Evolutionary conservation across 2,329 filamentous ascomycete genomes (phyloP), one percentile per base, ranked within the genome.

Genomic region (Endoconidiophora laricicola): DNA sequence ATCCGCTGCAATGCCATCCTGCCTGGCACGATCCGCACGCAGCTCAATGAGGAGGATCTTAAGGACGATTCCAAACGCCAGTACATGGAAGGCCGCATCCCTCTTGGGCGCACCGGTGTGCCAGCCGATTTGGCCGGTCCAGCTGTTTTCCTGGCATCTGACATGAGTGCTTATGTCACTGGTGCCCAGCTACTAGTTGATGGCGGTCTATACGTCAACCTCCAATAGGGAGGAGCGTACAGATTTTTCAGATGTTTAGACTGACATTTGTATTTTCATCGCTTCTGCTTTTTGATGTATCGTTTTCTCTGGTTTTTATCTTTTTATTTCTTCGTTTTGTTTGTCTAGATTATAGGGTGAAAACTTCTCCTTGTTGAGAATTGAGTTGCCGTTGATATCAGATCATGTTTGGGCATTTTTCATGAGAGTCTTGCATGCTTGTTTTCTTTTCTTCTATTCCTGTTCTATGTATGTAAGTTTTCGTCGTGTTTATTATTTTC

Each of bases 191-290:
- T 94, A 57, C 63, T 94, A 55, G 87, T 94, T 12, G 87, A 94
- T 64, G 88, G 87, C 9, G 87, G 88, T 0, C 63, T 90, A 54
- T 94, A 91, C 70, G 87, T 94, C 14, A 94, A 94, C 64, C 67
- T 94, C 58, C 86, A 91, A 64, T 90, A 65, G 61, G 44, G 16
- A 16, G 38, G 29, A 9, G 3, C 4, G 29, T 24, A 20, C 33
- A 18, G 10, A 45, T 43, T 23, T 24, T 7, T 23, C 42, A 42
- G 18, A 42, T 20, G 14, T n/a, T n/a, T 20, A n/a, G n/a, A 10
- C 42, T 33, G 16, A 18, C 16, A 7, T 33, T 33, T 33, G 29
- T 33, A 3, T 33, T 33, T 33, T 3, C 12, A 7, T 12, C 2
- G 6, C 12, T 4, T 33, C 29, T 33, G 29, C 26, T 33, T 33